Conservation (phyloP, 495 filamentous ascomycete genomes). For the Baudoinia panamericana region DNA sequence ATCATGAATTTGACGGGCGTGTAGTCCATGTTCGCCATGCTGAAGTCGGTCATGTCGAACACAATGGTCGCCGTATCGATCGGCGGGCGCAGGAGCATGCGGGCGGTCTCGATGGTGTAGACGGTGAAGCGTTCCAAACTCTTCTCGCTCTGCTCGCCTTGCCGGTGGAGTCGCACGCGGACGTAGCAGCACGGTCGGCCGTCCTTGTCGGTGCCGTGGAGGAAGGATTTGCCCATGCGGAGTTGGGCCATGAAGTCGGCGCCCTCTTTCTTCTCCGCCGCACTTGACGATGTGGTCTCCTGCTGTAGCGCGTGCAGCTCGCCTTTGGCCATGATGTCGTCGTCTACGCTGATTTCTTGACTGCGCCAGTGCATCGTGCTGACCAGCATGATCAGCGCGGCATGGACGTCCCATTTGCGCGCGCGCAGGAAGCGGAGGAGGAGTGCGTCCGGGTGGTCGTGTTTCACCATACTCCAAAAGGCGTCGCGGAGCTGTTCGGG, state of each 20-base stretch:
- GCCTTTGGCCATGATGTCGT: constrained; percentile 69
- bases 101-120: constrained; percentile 83
- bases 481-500: constrained; percentile 68
- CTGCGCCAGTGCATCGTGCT: constrained; percentile 87
- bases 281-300: constrained; percentile 43
- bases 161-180: constrained; percentile 64
- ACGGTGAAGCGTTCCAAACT: constrained; percentile 81
- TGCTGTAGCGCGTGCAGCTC: constrained; percentile 52
- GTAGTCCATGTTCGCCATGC: constrained; percentile 95
- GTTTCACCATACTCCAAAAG: constrained; percentile 94
- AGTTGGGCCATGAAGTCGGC: constrained; percentile 77
- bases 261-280: constrained; percentile 48
- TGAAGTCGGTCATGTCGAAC: constrained; percentile 92
- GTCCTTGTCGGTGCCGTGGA: constrained; percentile 74
- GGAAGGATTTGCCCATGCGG: constrained; percentile 84
- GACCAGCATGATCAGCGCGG: constrained; percentile 85
- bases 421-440: constrained; percentile 82
- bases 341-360: constrained; percentile 69
- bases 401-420: constrained; percentile 91
- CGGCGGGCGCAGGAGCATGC: constrained; percentile 63
- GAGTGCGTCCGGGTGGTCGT: constrained; percentile 82
- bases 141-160: constrained; percentile 68
- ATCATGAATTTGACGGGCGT: constrained; percentile 97
- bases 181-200: constrained; percentile 84
- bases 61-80: constrained; percentile 88